phyloP scores from a whole-genome alignment of 2,329 filamentous ascomycete species.

The Coniella vitis region DNA sequence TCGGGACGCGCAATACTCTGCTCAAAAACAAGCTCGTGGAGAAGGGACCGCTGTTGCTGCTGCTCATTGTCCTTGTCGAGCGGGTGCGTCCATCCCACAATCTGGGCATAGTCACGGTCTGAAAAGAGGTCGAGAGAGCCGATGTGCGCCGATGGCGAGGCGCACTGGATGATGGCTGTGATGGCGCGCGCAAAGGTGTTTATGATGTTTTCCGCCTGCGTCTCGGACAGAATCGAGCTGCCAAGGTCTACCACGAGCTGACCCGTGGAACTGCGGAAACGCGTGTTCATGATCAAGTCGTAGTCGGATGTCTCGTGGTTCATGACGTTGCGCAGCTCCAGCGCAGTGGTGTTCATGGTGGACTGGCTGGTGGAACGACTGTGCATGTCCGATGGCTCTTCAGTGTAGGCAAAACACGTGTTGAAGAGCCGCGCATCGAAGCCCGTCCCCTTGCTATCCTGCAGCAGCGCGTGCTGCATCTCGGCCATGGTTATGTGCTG shows the following conservation, averaged over 20 bases:
- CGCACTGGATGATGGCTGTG: conserved; percentile 33
- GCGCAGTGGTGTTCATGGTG: conserved; percentile 20
- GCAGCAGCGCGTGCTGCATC: conserved; percentile 37
- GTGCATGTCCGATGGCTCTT: conserved; percentile 30
- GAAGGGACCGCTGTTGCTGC: conserved; percentile 23
- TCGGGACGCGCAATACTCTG: conserved; percentile 33
- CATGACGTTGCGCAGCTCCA: conserved; percentile 28
- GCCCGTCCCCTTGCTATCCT: conserved; percentile 29
- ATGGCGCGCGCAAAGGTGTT: conserved; percentile 48
- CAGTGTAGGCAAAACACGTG: conserved; percentile 42
- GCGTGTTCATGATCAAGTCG: conserved; percentile 39
- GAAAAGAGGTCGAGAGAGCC: conserved; percentile 45
- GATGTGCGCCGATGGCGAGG: conserved; percentile 24
- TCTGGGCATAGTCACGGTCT: conserved; percentile 47
- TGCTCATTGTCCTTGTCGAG: conserved; percentile 32
- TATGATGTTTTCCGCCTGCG: conserved; percentile 41
- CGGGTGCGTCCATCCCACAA: conserved; percentile 45
- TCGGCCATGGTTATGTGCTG: conserved; percentile 40
- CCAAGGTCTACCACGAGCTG: conserved; percentile 37
- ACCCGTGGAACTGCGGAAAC: conserved; percentile 30
- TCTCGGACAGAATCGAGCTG: conserved; percentile 34
- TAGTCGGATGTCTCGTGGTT: conserved; percentile 38
- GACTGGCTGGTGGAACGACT: conserved; percentile 22
- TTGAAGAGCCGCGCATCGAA: conserved; percentile 36
- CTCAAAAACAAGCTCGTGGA: conserved; percentile 39